Evolutionary conservation across 202 grass and related monocot genomes (phyloP), one percentile per base, ranked within the genome.

Genomic region (Tripidium arundinaceum): DNA sequence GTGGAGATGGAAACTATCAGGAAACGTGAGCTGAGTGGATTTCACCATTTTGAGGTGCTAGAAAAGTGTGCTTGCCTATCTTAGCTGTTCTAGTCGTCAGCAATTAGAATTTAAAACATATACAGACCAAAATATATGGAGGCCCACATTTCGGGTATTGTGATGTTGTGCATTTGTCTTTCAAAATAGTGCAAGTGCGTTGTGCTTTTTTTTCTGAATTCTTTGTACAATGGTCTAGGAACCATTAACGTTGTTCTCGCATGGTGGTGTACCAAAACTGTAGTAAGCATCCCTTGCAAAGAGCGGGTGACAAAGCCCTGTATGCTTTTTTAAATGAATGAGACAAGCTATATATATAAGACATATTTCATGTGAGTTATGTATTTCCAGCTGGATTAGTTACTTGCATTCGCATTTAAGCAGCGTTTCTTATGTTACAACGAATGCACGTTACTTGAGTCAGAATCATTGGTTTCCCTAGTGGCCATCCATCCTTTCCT

Each of bases 361-460:
- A 40, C 42, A 21, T 29, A 29, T 62, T 29, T 62, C 0, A 62
- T 62, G 4, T 65, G 39, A 62, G 58, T 26, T 38, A 2, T 13
- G 11, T 21, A 24, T 57, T 42, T 60, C 16, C 25, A 42, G 50
- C 16, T 64, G 27, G 47, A 60, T 43, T 18, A 70, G 43, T 80
- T 63, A 75, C 62, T 62, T 70, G 70, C 70, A 52, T 62, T 88
- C 24, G 13, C 62, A 69, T 80, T 63, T 70, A 84, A 69, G 76
- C 77, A 81, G 71, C 10, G n/a, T n/a, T n/a, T n/a, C n/a, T n/a
- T n/a, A n/a, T n/a, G n/a, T 67, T 18, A 47, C 22, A 33, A 43
- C 31, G 46, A 19, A 46, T 38, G 70, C 29, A 31, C 22, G 21
- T 41, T 24, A 22, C 58, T 45, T 12, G 28, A 15, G 31, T 42